phyloP scores from a whole-genome alignment of 768 basidiomycete species.

The Tylopilus subfusipes region DNA sequence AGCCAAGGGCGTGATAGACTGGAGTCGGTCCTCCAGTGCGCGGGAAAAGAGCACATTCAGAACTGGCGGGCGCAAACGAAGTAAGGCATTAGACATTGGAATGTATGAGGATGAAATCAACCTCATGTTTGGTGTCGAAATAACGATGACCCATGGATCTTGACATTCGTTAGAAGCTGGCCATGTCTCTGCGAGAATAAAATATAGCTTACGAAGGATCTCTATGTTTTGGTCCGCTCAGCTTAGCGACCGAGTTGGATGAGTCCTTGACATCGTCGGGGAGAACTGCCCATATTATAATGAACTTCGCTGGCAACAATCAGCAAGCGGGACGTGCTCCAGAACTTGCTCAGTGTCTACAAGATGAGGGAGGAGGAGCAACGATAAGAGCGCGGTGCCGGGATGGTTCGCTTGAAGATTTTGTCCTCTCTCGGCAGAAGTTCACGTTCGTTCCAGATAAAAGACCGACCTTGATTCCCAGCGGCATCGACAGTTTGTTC shows the following conservation, averaged over 20 bases:
- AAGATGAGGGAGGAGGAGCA: constrained; percentile 33
- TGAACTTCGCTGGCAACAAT: constrained; percentile 32
- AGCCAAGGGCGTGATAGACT: constrained; percentile 19
- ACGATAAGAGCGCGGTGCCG: constrained; percentile 28
- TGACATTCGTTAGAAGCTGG: not conserved
- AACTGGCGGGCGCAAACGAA: constrained; percentile 15
- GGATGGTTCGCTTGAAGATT: constrained; percentile 39
- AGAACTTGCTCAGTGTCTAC: constrained; percentile 23
- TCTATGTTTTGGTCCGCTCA: constrained; percentile 23
- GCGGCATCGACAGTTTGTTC: constrained; percentile 37
- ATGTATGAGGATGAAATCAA: not conserved
- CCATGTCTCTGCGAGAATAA: not conserved
- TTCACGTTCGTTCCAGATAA: not conserved
- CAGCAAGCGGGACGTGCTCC: constrained; percentile 26
- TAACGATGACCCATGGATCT: constrained; percentile 26
- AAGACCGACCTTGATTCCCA: constrained; percentile 43
- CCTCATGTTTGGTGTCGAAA: constrained; percentile 25
- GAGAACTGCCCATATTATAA: constrained; percentile 13
- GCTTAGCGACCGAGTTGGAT: constrained; percentile 22
- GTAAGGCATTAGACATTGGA: not conserved
- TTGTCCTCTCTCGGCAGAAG: not conserved
- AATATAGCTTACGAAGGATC: constrained; percentile 8
- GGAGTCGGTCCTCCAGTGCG: constrained; percentile 23
- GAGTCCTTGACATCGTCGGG: constrained; percentile 19
- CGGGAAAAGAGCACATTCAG: constrained; percentile 32